Conservation (phyloP, 257 asterid species). For the Scutellaria barbata region DNA sequence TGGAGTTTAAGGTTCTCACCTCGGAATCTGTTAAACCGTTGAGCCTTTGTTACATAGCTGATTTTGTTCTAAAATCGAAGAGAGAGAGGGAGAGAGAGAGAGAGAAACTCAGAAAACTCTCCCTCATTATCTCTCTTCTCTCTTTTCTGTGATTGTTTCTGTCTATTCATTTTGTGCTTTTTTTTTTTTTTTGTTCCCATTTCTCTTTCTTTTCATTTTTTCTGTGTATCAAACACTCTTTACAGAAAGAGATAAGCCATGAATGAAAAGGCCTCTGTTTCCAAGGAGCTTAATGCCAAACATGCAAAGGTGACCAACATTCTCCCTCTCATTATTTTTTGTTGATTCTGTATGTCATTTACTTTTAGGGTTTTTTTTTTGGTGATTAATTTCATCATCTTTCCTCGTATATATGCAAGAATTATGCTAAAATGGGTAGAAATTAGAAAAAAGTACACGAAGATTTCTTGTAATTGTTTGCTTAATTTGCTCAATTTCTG, state of each 20-base stretch:
- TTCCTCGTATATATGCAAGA: neutral
- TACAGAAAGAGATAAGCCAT: conserved; percentile 41
- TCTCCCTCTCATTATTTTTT: neutral
- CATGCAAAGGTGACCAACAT: conserved; percentile 66
- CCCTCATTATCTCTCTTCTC: conserved; percentile 33
- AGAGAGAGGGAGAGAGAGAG: conserved; percentile 7
- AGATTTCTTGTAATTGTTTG: neutral
- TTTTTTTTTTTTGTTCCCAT: neutral
- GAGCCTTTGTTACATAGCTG: conserved; percentile 21
- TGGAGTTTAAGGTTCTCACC: conserved; percentile 34
- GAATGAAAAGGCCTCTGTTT: conserved; percentile 82
- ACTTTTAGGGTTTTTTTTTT: neutral
- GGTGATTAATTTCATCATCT: neutral
- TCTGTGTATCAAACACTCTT: conserved; percentile 8
- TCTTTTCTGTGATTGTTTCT: neutral
- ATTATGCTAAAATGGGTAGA: neutral
- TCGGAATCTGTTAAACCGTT: conserved; percentile 46
- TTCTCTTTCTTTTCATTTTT: conserved; percentile 11
- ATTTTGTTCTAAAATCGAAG: conserved; percentile 24
- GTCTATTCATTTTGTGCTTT: neutral
- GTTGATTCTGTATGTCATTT: neutral
- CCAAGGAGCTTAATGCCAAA: conserved; percentile 82
- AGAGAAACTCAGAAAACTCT: conserved; percentile 15
- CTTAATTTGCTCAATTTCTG: conserved; percentile 8
- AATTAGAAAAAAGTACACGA: neutral